Evolutionary conservation across 768 basidiomycete species (phyloP), one percentile per base, ranked within the genome.

Genomic region (Podaxis rugospora): DNA sequence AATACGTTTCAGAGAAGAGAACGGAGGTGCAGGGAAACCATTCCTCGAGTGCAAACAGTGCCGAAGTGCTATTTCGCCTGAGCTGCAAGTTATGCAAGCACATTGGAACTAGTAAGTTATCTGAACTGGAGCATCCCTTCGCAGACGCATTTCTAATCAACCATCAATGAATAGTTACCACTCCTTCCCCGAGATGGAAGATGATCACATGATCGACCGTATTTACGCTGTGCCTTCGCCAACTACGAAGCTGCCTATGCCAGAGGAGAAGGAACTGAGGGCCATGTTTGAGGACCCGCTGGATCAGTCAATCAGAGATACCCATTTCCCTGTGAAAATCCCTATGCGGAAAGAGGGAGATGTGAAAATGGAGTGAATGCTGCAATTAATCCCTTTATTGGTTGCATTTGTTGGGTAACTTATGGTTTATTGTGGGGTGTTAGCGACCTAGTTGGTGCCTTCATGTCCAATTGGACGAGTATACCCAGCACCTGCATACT

Each of bases 251-350:
- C 42, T 44, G 14, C 40, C 37, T 6, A 25, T 50, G 9, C 57
- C 57, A 14, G 57, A 58, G 13, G 50, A 59, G 36, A 42, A 21
- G 2, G 57, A 59, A 27, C 35, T 51, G 23, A 59, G 37, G 50
- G 51, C 37, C 16, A 52, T 52, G 42, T 59, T 46, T 42, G 32
- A 52, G 32, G 9, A 21, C 5, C 51, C 51, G 11, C 40, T 59
- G 16, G 58, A 59, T 46, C 23, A 13, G n/a, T 44, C n/a, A 13
- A 46, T 60, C 39, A 60, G 46, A n/a, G 9, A 18, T 10, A n/a
- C 35, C 9, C 47, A 50, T 37, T 9, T 39, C 25, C 13, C 14
- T 16, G 35, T 50, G 23, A 58, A 37, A 13, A 36, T 57, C 3
- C 44, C 46, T 32, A 32, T 23, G 7, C 27, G 27, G 13, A 46